phyloP scores from a whole-genome alignment of 2,329 filamentous ascomycete species.

The Botrytis medusae region DNA sequence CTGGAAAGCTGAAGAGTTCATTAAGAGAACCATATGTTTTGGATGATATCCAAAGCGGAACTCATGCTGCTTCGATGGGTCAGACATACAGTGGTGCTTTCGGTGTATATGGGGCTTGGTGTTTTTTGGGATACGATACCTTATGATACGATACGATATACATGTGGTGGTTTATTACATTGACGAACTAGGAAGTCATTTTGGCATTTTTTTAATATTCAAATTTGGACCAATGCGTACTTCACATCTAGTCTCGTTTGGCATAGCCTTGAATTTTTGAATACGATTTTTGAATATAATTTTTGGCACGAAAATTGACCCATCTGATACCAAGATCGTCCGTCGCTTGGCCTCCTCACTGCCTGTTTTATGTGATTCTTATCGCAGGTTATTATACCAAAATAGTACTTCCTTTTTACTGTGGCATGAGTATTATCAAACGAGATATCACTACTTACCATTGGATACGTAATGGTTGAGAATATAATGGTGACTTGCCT shows the following conservation, averaged over 20 bases:
- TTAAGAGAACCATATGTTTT: neutral
- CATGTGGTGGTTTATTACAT: neutral
- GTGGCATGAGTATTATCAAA: neutral
- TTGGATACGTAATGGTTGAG: neutral
- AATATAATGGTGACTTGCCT: neutral
- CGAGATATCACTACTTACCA: neutral
- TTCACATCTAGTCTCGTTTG: neutral
- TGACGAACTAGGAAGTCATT: neutral
- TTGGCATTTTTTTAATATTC: neutral
- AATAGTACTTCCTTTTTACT: neutral
- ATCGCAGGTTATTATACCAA: too few relatives aligned
- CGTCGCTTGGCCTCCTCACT: neutral
- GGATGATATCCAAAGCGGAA: neutral
- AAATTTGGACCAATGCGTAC: neutral
- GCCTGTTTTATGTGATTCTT: neutral
- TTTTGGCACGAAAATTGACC: neutral
- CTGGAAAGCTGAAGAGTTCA: constrained; percentile 23
- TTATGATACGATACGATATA: neutral
- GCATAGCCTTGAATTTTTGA: neutral
- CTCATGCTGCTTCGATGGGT: neutral
- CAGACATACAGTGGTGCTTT: neutral
- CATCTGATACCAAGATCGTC: neutral
- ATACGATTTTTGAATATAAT: too few relatives aligned
- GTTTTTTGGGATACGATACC: neutral
- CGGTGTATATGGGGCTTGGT: neutral